These are phyloP conservation scores for Sporisorium exsertum DNA, from an alignment of 1,284 basidiomycete genomes.

Conservation along the genomic window DNA sequence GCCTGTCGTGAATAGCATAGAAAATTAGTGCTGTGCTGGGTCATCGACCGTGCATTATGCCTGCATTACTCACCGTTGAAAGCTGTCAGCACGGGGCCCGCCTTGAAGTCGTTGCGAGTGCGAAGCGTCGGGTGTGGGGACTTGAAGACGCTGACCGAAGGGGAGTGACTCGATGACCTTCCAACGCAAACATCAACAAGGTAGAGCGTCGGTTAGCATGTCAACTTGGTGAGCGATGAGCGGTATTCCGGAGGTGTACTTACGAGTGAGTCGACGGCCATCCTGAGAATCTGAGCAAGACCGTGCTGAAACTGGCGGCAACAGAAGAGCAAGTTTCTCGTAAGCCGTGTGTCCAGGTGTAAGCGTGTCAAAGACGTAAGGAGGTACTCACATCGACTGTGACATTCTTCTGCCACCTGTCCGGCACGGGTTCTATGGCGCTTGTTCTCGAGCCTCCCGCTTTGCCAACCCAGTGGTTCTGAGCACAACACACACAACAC, in stretches of 20 bases:
- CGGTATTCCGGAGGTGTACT: neutral
- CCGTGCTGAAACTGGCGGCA: slow-evolving; percentile 18
- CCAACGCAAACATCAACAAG: neutral
- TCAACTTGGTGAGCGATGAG: neutral
- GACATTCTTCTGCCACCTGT: neutral
- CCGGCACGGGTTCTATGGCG: too few species aligned
- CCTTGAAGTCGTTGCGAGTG: neutral
- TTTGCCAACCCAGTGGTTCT: slow-evolving; percentile 4
- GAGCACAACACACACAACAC: too few species aligned
- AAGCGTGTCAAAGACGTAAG: neutral
- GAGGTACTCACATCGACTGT: slow-evolving; percentile 7
- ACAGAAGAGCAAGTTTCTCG: neutral
- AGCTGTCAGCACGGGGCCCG: neutral
- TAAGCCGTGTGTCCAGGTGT: neutral
- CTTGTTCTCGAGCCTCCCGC: neutral
- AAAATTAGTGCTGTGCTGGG: neutral
- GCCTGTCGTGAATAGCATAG: neutral
- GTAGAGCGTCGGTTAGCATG: neutral
- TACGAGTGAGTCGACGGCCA: slow-evolving; percentile 16
- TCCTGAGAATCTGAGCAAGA: slow-evolving; percentile 24
- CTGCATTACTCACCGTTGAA: neutral
- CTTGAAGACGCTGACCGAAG: slow-evolving; percentile 17
- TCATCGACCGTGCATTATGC: neutral
- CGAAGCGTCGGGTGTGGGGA: neutral
- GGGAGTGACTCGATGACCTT: slow-evolving; percentile 11